phyloP scores from a whole-genome alignment of 2,329 filamentous ascomycete genomes.

The Calcarisporium arbuscula region DNA sequence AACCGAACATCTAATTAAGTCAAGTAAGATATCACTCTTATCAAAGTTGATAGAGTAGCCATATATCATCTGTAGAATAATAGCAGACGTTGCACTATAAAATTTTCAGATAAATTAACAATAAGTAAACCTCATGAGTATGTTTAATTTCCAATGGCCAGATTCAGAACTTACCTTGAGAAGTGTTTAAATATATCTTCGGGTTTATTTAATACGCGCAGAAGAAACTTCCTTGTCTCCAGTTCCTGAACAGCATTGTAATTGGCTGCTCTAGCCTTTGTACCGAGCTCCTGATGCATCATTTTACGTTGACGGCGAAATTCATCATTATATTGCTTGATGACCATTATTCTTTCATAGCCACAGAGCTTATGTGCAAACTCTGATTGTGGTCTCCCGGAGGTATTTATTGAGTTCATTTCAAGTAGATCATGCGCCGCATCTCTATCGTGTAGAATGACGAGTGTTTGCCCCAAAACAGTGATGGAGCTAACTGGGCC shows the following conservation, averaged over 20 bases:
- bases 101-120: not conserved
- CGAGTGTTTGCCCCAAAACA: slow-evolving; percentile 24
- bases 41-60: slow-evolving; percentile 17
- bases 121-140: not conserved
- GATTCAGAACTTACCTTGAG: slow-evolving; percentile 21
- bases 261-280: slow-evolving; percentile 10
- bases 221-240: slow-evolving; percentile 19
- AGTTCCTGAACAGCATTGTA: slow-evolving; percentile 19
- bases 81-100: slow-evolving; percentile 15
- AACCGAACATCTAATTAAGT: too few relatives aligned
- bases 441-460: slow-evolving; percentile 34
- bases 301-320: slow-evolving; percentile 20
- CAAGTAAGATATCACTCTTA: slow-evolving; percentile 15
- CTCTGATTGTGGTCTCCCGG: slow-evolving; percentile 7
- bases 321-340: slow-evolving; percentile 10
- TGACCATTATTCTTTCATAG: slow-evolving; percentile 11
- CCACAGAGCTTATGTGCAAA: slow-evolving; percentile 17
- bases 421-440: slow-evolving; percentile 29
- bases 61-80: slow-evolving; percentile 14
- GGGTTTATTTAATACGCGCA: slow-evolving; percentile 16
- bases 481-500: slow-evolving; percentile 21
- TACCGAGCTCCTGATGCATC: slow-evolving; percentile 23
- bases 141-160: too few relatives aligned
- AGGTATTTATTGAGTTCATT: slow-evolving; percentile 16
- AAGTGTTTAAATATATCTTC: slow-evolving; percentile 16